Base-by-base conservation (phyloP, 164 flowering plant species). In the Aristolochia fimbriata region DNA sequence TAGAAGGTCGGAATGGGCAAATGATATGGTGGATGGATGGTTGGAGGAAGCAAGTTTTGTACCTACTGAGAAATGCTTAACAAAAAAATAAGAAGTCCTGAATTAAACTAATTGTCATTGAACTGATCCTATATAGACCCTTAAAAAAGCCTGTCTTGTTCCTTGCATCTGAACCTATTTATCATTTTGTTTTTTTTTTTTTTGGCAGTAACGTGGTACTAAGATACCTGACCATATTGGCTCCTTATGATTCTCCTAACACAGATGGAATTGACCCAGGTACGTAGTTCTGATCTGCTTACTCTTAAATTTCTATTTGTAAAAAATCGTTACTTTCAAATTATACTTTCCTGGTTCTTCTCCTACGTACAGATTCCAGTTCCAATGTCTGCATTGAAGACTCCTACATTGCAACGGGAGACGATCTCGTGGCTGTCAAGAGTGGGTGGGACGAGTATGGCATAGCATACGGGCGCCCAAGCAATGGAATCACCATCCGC, bases 381-480 rank as follows among this genome's bases (percentile, higher is more conserved):
- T 76, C 78, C 50, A 75, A 84, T 53, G 89, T 93, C 31, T 94
- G 99, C 82, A 91, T 91, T 62, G 99, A 94, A 70, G 99, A 91
- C 64, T 82, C 88, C 15, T 90, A 77, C 74, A 91, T 91, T 58
- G 77, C 88, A 1, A 80, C 83, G 0, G 99, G 97, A 43, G 99
- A 90, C 53, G 99, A 93, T 69, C 74, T 90, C 30, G 86, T 93
- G 15, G 87, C 96, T 13, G 80, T 93, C 52, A 93, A 93, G 77
- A 90, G 97, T 64, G 99, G 99, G 12, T 93, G 99, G 99, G 99
- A 93, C 62, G 85, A 93, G 65, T 93, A 93, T 37, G 99, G 99
- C 8, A 86, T 85, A 33, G 70, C 86, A 10, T 93, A 71, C 59
- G 88, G 83, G 9, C 87, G 83, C 21, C 84, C 83, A 14, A 88